Evolutionary conservation across 768 basidiomycete species (phyloP), one percentile per base, ranked within the genome.

Genomic region (Collybiopsis luxurians): DNA sequence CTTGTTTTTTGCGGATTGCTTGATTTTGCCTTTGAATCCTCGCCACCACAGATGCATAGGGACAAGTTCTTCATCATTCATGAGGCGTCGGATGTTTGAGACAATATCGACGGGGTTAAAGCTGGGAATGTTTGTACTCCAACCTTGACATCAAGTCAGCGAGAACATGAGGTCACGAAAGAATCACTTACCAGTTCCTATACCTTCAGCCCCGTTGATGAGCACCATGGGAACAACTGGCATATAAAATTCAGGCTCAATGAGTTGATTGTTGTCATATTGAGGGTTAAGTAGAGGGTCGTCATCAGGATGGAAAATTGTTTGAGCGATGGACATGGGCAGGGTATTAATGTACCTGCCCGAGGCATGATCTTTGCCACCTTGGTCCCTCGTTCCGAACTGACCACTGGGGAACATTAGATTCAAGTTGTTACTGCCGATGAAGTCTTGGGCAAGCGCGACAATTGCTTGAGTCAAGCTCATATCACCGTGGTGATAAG

Each of bases 31-130:
- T 66, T 87, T 85, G 74, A 95, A 98, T 27, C 96, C 95, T 52
- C 94, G 86, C 90, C 92, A 98, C 97, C 97, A 99, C 2, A 97
- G 97, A 11, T 82, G 75, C 92, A 99, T 98, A 0, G 86, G 80
- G 13, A 86, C 83, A 61, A 87, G 67, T 60, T 92, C 91, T 72
- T 97, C 90, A 40, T 83, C 89, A 2, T 79, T 78, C 91, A 98
- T 95, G 61, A 95, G 73, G 5, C 90, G 80, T 13, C 90, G 86
- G 31, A 99, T 72, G 68, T 98, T 98, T 21, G 78, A 79, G 13
- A 98, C 90, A 55, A 99, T 89, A 55, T 98, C 96, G 13, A 71
- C 72, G 0, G 97, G 97, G 66, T 98, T 98, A 77, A 86, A 98
- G 64, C 87, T 89, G 2, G 97, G 97, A 51, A 99, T 77, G 40